Percentiles rank a stretch among this genome's conserved stretches.
Evolutionary conservation across 192 early-diverging fungal species (phyloP).

Genomic region (Entomortierella beljakovae): DNA sequence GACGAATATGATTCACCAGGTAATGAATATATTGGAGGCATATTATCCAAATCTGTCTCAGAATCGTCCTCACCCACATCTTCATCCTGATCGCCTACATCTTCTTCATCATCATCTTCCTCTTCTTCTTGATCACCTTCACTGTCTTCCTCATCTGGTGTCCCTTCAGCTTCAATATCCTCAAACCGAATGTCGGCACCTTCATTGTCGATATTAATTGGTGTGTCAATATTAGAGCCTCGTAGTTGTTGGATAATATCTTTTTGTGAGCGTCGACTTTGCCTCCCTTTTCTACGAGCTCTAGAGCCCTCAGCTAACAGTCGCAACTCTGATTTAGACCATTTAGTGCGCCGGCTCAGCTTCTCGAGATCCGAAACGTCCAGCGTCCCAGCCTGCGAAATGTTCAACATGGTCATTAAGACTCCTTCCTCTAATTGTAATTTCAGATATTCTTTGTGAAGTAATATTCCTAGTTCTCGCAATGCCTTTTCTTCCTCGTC

Average conservation of each 20-base stretch:
- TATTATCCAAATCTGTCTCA: too few species aligned
- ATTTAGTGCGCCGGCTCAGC: not conserved
- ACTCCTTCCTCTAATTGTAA: slow-evolving; percentile 47
- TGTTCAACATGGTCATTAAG: slow-evolving; percentile 21
- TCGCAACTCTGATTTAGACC: not conserved
- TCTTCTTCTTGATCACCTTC: slow-evolving; percentile 3
- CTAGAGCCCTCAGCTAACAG: too few species aligned
- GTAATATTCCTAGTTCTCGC: not conserved
- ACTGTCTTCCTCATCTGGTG: slow-evolving; percentile 1
- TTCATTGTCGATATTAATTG: too few species aligned
- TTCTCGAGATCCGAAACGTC: slow-evolving; percentile 14
- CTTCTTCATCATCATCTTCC: not conserved
- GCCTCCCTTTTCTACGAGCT: too few species aligned
- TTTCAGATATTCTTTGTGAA: slow-evolving; percentile 45
- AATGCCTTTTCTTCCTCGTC: slow-evolving; percentile 21
- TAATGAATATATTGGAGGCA: not conserved
- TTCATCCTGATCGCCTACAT: not conserved
- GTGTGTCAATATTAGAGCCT: too few species aligned
- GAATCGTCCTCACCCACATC: slow-evolving; percentile 2
- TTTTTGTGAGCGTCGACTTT: too few species aligned
- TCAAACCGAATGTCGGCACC: not conserved
- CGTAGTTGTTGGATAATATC: too few species aligned
- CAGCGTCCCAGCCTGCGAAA: slow-evolving; percentile 1
- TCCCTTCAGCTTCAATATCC: not conserved
- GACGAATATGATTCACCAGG: not conserved